Percentiles rank a stretch among this genome's conserved stretches.
These are phyloP conservation scores for Penicillium pulvis DNA, from an alignment of 495 filamentous ascomycete genomes.

Conservation along the genomic window DNA sequence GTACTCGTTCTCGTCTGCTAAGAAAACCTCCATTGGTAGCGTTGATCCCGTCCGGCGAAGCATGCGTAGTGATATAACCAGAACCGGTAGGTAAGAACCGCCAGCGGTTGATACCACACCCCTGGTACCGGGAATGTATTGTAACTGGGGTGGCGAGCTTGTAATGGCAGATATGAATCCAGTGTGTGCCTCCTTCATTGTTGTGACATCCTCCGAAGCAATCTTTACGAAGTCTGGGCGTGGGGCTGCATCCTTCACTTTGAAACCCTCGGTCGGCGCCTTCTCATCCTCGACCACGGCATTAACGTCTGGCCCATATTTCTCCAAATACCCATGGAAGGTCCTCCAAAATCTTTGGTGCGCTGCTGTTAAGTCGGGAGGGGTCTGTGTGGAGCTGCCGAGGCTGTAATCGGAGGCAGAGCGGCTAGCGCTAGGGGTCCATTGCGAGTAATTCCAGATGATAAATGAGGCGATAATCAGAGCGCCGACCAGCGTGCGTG, in stretches of 20 bases:
- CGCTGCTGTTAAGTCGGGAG: constrained; percentile 12
- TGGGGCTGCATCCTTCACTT: constrained; percentile 10
- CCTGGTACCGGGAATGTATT: constrained; percentile 35
- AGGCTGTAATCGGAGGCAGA: constrained; percentile 2
- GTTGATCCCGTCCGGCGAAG: constrained; percentile 50
- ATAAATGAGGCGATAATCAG: constrained; percentile 24
- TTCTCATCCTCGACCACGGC: constrained; percentile 15
- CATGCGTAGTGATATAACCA: constrained; percentile 52
- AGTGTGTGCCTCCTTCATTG: constrained; percentile 35
- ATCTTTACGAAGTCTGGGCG: constrained; percentile 21
- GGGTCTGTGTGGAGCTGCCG: not conserved
- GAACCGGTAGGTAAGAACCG: constrained; percentile 36
- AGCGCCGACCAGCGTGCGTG: constrained; percentile 23
- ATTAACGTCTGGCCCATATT: constrained; percentile 14
- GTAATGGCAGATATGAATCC: constrained; percentile 35
- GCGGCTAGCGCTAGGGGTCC: not conserved
- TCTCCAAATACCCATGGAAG: constrained; percentile 17
- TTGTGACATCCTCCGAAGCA: constrained; percentile 18
- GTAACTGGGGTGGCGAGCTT: constrained; percentile 28
- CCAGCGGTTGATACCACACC: constrained; percentile 48
- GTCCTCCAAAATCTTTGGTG: constrained; percentile 23
- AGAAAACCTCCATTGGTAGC: constrained; percentile 55
- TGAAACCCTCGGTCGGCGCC: constrained; percentile 26
- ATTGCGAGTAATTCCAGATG: constrained; percentile 22
- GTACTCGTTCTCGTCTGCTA: constrained; percentile 45